A percentile compares a stretch with the other conserved stretches of the same genome.
phyloP scores from a whole-genome alignment of 805 yeast genomes.

The Candida easanensis region DNA sequence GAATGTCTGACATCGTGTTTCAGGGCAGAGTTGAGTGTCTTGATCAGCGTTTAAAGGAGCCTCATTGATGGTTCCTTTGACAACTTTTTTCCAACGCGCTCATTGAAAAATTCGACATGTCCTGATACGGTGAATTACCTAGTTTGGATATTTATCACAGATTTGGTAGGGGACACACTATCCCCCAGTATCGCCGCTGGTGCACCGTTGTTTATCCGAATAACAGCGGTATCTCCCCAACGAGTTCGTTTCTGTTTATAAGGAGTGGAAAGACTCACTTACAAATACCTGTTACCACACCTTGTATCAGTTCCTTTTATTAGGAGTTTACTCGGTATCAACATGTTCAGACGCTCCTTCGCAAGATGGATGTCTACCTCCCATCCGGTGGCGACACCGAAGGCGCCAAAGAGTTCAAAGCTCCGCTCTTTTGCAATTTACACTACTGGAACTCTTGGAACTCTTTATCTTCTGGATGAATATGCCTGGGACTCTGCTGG shows the following conservation, averaged over 20 bases:
- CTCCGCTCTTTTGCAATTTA: slow-evolving; percentile 2
- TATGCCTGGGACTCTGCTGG: slow-evolving; percentile 46
- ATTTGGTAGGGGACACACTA: not conserved
- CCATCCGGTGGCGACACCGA: not conserved
- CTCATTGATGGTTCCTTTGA: not conserved
- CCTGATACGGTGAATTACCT: not conserved
- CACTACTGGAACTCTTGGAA: slow-evolving; percentile 7
- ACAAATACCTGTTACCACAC: too few species aligned
- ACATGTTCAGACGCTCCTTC: not conserved
- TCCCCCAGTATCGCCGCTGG: too few species aligned
- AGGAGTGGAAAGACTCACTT: too few species aligned
- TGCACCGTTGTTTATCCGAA: too few species aligned
- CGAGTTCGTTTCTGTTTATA: too few species aligned
- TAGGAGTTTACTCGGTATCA: too few species aligned
- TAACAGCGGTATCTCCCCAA: too few species aligned
- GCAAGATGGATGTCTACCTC: not conserved
- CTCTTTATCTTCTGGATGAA: slow-evolving; percentile 34
- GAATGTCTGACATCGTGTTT: slow-evolving; percentile 22
- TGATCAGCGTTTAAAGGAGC: not conserved
- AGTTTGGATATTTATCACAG: not conserved
- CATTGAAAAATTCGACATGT: not conserved
- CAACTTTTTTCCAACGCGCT: not conserved
- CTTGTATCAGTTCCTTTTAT: too few species aligned
- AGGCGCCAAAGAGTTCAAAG: not conserved
- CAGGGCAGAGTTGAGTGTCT: not conserved